Base-by-base conservation (phyloP, 108 stramenopile species). In the Stephanodiscus minutulus region DNA sequence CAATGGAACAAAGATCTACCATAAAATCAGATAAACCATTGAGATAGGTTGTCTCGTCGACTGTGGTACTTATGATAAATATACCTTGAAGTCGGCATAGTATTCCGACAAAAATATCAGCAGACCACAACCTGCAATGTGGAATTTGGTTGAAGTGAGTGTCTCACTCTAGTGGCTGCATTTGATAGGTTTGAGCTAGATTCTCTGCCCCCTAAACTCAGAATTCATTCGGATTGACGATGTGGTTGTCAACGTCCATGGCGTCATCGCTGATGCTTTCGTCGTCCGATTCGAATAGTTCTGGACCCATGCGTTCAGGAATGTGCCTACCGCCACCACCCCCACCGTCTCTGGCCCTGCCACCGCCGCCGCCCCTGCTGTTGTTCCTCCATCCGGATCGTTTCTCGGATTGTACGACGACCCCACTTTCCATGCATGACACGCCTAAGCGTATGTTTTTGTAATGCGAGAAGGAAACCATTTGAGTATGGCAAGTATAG, bases 151-250 rank as follows among this genome's bases (percentile, higher is more conserved):
- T n/a, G n/a, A n/a, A n/a, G n/a, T n/a, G n/a, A n/a, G n/a, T n/a
- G n/a, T n/a, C n/a, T n/a, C n/a, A n/a, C n/a, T n/a, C n/a, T n/a
- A n/a, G n/a, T n/a, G n/a, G n/a, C n/a, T n/a, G n/a, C n/a, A n/a
- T n/a, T n/a, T n/a, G n/a, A n/a, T n/a, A n/a, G n/a, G n/a, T n/a
- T n/a, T n/a, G n/a, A n/a, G n/a, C n/a, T n/a, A n/a, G 21, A 50
- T 50, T 37, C 59, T 36, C 29, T 37, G 24, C 36, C 39, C 29
- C 39, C 13, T 1, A 27, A 31, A 66, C 49, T 48, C 59, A 71
- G 62, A 71, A 79, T 61, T 79, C 77, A 61, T 79, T 79, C 12
- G 70, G 77, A 70, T 79, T 72, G 33, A 37, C 74, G 52, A 50
- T 20, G 56, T 43, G 65, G 44, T 61, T 56, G 18, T 77, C 77